Conservation (phyloP, 192 early-diverging fungal species). For the Coemansia sp. region DNA sequence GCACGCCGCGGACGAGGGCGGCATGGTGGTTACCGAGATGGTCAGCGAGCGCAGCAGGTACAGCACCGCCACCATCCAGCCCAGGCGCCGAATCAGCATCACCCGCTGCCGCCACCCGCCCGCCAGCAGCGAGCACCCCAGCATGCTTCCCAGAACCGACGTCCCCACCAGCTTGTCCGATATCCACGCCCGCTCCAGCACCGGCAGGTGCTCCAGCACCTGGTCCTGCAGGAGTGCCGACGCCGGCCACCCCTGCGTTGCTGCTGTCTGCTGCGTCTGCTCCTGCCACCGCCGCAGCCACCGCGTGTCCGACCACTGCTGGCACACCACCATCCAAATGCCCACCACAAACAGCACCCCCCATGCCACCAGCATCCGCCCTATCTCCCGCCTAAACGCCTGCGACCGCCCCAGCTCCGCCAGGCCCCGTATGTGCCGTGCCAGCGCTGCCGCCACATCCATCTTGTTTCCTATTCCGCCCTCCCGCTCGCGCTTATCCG, state of each 20-base stretch:
- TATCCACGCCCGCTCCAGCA: constrained; percentile 43
- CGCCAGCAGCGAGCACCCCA: constrained; percentile 40
- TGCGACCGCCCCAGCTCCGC: constrained; percentile 11
- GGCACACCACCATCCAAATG: constrained; percentile 54
- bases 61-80: constrained; percentile 56
- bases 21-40: constrained; percentile 57
- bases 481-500: no score
- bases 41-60: constrained; percentile 59
- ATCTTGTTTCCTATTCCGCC: constrained; percentile 5
- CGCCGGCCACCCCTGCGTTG: constrained; percentile 24
- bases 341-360: constrained; percentile 35
- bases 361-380: constrained; percentile 31
- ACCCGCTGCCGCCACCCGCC: constrained; percentile 55
- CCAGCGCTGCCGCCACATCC: constrained; percentile 2
- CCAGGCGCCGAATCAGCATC: constrained; percentile 55
- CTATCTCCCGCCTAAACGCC: constrained; percentile 30
- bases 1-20: constrained; percentile 51
- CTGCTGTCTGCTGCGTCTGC: not conserved
- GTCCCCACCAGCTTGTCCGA: constrained; percentile 56
- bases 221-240: constrained; percentile 49
- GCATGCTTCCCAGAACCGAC: constrained; percentile 45
- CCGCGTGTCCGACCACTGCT: constrained; percentile 53
- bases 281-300: constrained; percentile 27
- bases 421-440: not conserved
- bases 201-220: constrained; percentile 52